Conservation (phyloP, 2,329 filamentous ascomycete genomes). For the Aspergillus intermedius region DNA sequence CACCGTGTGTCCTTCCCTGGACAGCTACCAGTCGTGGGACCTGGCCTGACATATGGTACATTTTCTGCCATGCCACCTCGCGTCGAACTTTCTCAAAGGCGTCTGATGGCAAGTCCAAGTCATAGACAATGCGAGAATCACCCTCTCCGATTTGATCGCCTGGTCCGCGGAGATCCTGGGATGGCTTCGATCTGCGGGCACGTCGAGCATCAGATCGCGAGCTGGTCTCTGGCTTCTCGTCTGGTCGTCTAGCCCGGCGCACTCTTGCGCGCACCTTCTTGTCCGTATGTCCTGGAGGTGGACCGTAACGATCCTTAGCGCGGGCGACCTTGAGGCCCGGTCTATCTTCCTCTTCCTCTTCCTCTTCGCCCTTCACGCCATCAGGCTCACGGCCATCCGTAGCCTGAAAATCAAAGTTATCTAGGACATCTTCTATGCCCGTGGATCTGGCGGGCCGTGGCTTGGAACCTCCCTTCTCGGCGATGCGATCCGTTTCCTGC, state of each 20-base stretch:
- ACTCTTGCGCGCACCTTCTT: constrained; percentile 19
- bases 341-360: constrained; percentile 10
- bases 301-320: constrained; percentile 13
- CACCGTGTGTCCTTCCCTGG: constrained; percentile 63
- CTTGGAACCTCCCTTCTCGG: constrained; percentile 13
- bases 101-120: constrained; percentile 56
- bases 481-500: constrained; percentile 35
- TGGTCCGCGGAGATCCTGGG: constrained; percentile 34
- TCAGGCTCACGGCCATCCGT: constrained; percentile 2
- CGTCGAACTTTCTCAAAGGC: constrained; percentile 64
- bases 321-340: constrained; percentile 12
- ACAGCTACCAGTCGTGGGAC: constrained; percentile 88
- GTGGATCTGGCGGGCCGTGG: constrained; percentile 15
- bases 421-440: constrained; percentile 31
- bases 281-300: constrained; percentile 3
- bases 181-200: constrained; percentile 9
- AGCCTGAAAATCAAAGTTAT: constrained; percentile 25
- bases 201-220: constrained; percentile 16
- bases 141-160: constrained; percentile 65
- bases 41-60: constrained; percentile 86
- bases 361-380: constrained; percentile 2
- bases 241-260: constrained; percentile 21
- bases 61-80: constrained; percentile 81
- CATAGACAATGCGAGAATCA: constrained; percentile 67
- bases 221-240: constrained; percentile 8